Conservation (phyloP, 176 grass and related monocot genomes). For the Lolium rigidum region DNA sequence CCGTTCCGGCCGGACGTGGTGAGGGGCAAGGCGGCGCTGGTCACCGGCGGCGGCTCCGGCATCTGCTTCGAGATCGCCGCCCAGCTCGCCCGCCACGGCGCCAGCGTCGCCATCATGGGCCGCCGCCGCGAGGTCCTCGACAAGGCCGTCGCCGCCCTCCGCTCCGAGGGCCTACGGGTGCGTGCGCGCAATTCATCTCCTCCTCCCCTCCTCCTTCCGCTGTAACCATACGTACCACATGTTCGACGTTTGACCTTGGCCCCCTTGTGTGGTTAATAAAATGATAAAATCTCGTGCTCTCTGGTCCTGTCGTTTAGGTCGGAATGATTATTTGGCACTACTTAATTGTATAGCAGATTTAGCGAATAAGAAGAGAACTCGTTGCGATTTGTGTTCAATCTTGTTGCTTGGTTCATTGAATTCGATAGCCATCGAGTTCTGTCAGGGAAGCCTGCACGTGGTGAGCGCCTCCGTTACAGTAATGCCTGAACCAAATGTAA, state of each 20-base stretch:
- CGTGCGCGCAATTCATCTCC: background rate
- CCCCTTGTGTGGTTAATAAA: background rate
- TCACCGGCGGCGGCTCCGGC: slow-evolving; percentile 88
- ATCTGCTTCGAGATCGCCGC: slow-evolving; percentile 82
- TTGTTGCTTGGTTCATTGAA: background rate
- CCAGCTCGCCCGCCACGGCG: slow-evolving; percentile 84
- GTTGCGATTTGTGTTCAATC: background rate
- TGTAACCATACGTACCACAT: background rate
- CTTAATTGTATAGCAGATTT: background rate
- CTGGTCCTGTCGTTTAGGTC: background rate
- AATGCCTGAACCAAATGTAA: too few relatives aligned
- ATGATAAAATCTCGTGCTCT: background rate
- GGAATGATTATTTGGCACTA: background rate
- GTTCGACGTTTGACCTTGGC: background rate
- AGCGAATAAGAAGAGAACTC: background rate
- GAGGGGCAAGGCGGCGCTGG: slow-evolving; percentile 75
- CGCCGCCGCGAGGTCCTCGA: slow-evolving; percentile 86
- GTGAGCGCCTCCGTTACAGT: background rate
- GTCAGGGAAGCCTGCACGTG: background rate
- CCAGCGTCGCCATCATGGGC: slow-evolving; percentile 82
- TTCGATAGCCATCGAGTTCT: background rate
- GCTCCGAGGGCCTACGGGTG: slow-evolving; percentile 70
- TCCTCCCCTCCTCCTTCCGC: background rate
- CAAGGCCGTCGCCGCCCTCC: slow-evolving; percentile 69
- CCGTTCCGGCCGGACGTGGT: slow-evolving; percentile 77